Evolutionary conservation across 2,329 filamentous ascomycete genomes (phyloP), one percentile per base, ranked within the genome.

Genomic region (Neonectria magnoliae): DNA sequence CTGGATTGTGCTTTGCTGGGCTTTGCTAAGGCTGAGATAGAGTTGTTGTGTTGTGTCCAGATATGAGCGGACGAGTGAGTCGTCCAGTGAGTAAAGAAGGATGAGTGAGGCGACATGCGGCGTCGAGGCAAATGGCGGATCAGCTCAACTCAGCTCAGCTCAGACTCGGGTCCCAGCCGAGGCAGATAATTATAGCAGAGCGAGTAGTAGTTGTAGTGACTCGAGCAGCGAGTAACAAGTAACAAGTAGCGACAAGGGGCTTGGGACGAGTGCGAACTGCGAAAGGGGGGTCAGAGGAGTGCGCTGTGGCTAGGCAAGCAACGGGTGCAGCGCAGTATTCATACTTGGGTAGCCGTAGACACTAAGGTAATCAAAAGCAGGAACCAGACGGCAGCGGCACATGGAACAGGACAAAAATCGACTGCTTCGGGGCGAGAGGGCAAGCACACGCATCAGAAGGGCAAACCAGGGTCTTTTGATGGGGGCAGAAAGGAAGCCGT

Each of bases 401-500:
- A 60, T 57, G 56, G 56, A 59, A 59, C 42, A 27, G 53, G 60
- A 62, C 50, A 57, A 53, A 64, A 51, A 53, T 64, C 50, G 60
- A 66, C 44, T 61, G 57, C 70, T 69, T 67, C 52, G 62, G 67
- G 62, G 63, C 55, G 64, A 57, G 64, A 64, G 59, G 50, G 44
- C 57, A 31, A 67, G 57, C 33, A 62, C 47, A 36, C 57, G 53
- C 60, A 66, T 66, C 66, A 68, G 61, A 68, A 66, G 64, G 70
- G 71, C 72, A 74, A 66, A 62, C 67, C 66, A 64, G 59, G 68
- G 61, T 64, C 51, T 65, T 68, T 59, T 67, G 61, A 62, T 67
- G 60, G 67, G 69, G 72, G 69, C 57, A 67, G 68, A 69, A 66
- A 64, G 67, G 64, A 68, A 68, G 55, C 64, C 69, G 69, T 71